Percentiles rank a stretch among this genome's conserved stretches.
Evolutionary conservation across 73 alveolate genomes (phyloP).

Genomic region (Paramecium octaurelia): DNA sequence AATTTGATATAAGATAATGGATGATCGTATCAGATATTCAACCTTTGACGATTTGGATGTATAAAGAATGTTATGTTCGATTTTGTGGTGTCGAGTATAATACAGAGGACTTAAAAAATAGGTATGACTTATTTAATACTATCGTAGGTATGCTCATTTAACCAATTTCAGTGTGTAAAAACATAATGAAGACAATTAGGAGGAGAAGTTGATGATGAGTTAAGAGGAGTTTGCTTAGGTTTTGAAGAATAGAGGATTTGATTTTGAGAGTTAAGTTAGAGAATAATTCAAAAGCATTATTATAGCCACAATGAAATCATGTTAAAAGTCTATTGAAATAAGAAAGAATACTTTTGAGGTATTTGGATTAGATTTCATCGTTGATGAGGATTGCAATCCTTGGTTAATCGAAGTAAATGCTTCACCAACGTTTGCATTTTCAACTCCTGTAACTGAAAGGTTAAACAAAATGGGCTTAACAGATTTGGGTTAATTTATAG

Average conservation of each 20-base stretch:
- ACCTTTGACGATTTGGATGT: conserved; percentile 73
- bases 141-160: conserved; percentile 47
- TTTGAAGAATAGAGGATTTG: background rate
- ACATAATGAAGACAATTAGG: conserved; percentile 40
- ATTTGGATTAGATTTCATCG: conserved; percentile 60
- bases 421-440: conserved; percentile 53
- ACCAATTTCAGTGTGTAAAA: conserved; percentile 56
- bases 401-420: conserved; percentile 59
- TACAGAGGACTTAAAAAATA: conserved; percentile 50
- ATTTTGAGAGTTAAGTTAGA: conserved; percentile 2
- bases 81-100: conserved; percentile 59
- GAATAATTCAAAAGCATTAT: background rate
- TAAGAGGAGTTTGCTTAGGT: conserved; percentile 41
- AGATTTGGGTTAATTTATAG: conserved; percentile 48
- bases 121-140: background rate
- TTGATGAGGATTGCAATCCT: conserved; percentile 50
- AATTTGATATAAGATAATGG: conserved; percentile 89
- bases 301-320: conserved; percentile 49
- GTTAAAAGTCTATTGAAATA: conserved; percentile 47
- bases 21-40: conserved; percentile 66
- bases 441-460: conserved; percentile 61
- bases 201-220: conserved; percentile 42
- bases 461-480: conserved; percentile 44
- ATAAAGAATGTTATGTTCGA: conserved; percentile 77
- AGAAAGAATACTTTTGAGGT: conserved; percentile 57